A percentile compares a stretch with the other conserved stretches of the same genome.
These are phyloP conservation scores for Aaosphaeria pasadenensis DNA, from an alignment of 2,329 filamentous ascomycete species.

Conservation along the genomic window DNA sequence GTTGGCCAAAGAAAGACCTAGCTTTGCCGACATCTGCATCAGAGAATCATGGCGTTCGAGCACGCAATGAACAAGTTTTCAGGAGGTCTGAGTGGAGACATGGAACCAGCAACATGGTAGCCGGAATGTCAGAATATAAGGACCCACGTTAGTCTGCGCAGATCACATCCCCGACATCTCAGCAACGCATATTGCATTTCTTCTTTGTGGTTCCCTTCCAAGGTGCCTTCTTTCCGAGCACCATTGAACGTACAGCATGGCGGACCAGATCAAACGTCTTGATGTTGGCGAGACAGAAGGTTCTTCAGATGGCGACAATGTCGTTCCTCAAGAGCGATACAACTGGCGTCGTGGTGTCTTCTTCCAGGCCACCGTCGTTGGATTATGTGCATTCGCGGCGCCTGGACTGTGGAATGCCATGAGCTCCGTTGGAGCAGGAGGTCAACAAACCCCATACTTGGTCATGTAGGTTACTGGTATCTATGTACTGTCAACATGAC, in stretches of 20 bases:
- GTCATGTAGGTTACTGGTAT: slow-evolving; percentile 18
- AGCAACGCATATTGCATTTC: too few species aligned
- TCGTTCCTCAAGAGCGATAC: slow-evolving; percentile 1
- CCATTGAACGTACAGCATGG: neutral
- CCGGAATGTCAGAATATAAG: too few species aligned
- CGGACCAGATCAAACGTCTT: neutral
- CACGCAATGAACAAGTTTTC: neutral
- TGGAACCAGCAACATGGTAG: too few species aligned
- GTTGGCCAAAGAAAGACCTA: too few species aligned
- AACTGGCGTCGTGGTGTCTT: slow-evolving; percentile 25
- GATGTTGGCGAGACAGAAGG: neutral
- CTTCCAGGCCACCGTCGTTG: slow-evolving; percentile 22
- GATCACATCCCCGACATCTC: too few species aligned
- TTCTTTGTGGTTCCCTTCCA: too few species aligned
- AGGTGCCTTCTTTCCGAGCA: too few species aligned
- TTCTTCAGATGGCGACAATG: neutral
- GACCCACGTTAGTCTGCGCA: too few species aligned
- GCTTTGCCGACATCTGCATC: too few species aligned
- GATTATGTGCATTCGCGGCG: slow-evolving; percentile 21
- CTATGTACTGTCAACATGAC: neutral
- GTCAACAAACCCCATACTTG: slow-evolving; percentile 25
- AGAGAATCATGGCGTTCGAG: neutral
- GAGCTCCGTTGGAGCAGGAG: slow-evolving; percentile 27
- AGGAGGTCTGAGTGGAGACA: too few species aligned
- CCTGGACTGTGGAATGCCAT: slow-evolving; percentile 32